Conservation (phyloP, 768 basidiomycete species). For the Lentinula edodes region DNA sequence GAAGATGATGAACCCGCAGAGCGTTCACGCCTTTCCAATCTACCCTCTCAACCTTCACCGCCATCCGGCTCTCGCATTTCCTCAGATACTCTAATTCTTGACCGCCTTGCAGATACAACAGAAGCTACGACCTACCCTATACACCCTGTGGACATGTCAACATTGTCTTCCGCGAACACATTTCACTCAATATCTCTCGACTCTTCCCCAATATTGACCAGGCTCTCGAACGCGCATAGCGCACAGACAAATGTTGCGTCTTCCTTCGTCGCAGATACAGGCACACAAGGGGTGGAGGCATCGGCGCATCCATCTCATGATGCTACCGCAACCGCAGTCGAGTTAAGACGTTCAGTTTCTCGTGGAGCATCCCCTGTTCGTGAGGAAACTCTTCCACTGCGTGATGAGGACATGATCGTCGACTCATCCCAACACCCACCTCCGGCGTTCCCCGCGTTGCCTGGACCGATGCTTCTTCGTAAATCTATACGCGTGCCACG, state of each 20-base stretch:
- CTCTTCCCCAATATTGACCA: conserved; percentile 18
- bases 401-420: not conserved
- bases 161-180: conserved; percentile 27
- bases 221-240: not conserved
- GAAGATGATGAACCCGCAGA: conserved; percentile 65
- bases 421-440: conserved; percentile 33
- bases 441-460: conserved; percentile 55
- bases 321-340: not conserved
- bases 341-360: not conserved
- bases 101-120: not conserved
- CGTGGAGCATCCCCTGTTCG: not conserved
- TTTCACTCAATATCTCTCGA: conserved; percentile 34
- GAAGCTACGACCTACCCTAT: conserved; percentile 5
- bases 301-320: not conserved
- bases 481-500: conserved; percentile 55
- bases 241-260: not conserved
- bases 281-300: not conserved
- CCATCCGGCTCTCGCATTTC: not conserved
- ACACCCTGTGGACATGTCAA: conserved; percentile 10
- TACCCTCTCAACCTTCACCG: not conserved
- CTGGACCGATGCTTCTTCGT: conserved; percentile 62
- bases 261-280: not conserved
- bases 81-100: conserved; percentile 17
- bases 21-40: not conserved
- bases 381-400: not conserved